These are phyloP conservation scores for Diaporthe australafricana DNA, from an alignment of 2,329 filamentous ascomycete genomes.

Conservation along the genomic window DNA sequence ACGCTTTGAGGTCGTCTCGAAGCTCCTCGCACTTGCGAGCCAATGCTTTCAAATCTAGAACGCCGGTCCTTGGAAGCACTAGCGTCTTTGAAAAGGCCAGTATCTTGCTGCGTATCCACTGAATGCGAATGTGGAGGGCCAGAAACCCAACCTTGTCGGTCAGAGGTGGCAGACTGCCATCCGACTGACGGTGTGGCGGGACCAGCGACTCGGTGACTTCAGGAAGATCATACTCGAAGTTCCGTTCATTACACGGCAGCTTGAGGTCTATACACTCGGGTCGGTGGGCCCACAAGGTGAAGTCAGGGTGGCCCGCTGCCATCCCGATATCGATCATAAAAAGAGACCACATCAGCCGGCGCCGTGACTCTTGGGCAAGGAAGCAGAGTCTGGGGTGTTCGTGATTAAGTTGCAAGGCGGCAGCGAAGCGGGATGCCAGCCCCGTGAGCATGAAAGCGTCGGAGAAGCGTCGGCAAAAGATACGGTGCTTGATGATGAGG, in stretches of 20 bases:
- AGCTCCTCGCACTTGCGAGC: conserved; percentile 62
- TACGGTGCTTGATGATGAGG: conserved; percentile 60
- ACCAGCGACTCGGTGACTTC: conserved; percentile 65
- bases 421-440: conserved; percentile 58
- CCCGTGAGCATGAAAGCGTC: conserved; percentile 61
- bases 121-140: conserved; percentile 67
- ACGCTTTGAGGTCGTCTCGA: conserved; percentile 57
- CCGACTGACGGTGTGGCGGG: conserved; percentile 53
- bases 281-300: conserved; percentile 56
- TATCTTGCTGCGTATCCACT: conserved; percentile 66
- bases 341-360: conserved; percentile 61
- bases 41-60: conserved; percentile 56
- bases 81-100: conserved; percentile 64
- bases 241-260: conserved; percentile 62
- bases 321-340: conserved; percentile 61
- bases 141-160: conserved; percentile 67
- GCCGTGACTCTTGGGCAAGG: conserved; percentile 56
- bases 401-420: conserved; percentile 61
- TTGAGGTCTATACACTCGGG: conserved; percentile 57
- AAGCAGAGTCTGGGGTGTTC: conserved; percentile 59
- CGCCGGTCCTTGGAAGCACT: conserved; percentile 51
- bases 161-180: conserved; percentile 56
- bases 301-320: conserved; percentile 58
- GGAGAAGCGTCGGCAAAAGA: conserved; percentile 57
- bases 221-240: conserved; percentile 68